Evolutionary conservation across 352 stramenopile genomes (phyloP).

Genomic region (Thraustochytrium striatum): DNA sequence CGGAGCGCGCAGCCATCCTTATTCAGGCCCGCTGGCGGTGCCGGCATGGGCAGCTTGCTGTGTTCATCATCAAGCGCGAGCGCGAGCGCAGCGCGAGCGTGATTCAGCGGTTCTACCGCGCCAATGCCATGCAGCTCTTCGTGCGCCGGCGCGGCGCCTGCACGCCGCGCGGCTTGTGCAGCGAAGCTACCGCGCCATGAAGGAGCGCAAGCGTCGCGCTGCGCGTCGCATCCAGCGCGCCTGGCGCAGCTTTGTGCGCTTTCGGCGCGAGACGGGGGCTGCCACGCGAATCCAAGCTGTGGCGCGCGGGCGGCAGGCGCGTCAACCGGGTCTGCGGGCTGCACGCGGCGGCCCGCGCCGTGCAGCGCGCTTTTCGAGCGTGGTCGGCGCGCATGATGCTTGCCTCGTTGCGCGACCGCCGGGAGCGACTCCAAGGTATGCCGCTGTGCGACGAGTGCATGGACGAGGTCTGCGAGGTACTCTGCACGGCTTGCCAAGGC

Average conservation of each 20-base stretch:
- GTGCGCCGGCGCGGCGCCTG: neutral
- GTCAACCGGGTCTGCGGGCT: neutral
- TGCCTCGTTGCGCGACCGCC: neutral
- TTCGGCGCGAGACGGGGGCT: neutral
- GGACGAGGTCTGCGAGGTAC: constrained; percentile 21
- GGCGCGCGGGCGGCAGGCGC: neutral
- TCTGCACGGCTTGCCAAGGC: constrained; percentile 24
- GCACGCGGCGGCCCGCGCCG: neutral
- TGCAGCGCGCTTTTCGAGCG: neutral
- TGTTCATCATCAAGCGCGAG: constrained; percentile 17
- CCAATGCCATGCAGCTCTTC: neutral
- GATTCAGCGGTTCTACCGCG: constrained; percentile 31
- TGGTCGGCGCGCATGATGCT: constrained; percentile 10
- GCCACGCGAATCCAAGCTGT: neutral
- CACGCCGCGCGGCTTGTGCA: neutral
- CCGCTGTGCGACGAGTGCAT: constrained; percentile 34
- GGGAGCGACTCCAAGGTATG: constrained; percentile 19
- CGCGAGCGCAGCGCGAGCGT: neutral
- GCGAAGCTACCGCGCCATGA: neutral
- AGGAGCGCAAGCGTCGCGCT: neutral
- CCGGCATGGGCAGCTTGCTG: constrained; percentile 8
- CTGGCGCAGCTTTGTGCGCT: neutral
- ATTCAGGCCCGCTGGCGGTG: constrained; percentile 25
- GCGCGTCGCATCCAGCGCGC: neutral
- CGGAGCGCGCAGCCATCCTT: neutral